Percentiles rank a stretch among this genome's conserved stretches.
Conservation (phyloP, 441 rosid species). For the Erodium texanum region DNA sequence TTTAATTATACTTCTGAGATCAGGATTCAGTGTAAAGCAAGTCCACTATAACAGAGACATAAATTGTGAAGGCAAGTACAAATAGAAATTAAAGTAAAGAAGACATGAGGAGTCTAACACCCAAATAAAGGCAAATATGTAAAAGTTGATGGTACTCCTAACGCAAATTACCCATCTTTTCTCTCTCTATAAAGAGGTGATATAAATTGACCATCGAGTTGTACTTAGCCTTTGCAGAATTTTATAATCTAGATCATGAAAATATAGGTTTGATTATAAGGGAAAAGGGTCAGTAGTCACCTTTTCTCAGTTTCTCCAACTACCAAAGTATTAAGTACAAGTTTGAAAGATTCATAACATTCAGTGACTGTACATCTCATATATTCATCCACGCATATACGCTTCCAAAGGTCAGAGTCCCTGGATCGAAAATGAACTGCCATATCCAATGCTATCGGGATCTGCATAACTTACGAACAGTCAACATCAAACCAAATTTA, state of each 20-base stretch:
- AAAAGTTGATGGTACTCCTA: too few species aligned
- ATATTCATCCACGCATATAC: slow-evolving; percentile 90
- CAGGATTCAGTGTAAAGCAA: too few species aligned
- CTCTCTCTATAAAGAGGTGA: background rate
- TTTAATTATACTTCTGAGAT: too few species aligned
- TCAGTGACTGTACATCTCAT: slow-evolving; percentile 97
- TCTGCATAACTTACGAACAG: slow-evolving; percentile 38
- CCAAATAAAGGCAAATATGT: too few species aligned
- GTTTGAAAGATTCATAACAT: slow-evolving; percentile 94
- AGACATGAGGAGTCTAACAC: too few species aligned
- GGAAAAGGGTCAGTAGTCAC: slow-evolving; percentile 24
- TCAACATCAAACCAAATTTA: slow-evolving; percentile 14
- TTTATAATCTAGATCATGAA: background rate
- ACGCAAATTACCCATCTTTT: too few species aligned
- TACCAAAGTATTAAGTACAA: slow-evolving; percentile 64
- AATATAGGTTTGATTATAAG: background rate
- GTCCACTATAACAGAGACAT: background rate
- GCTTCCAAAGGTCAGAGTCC: slow-evolving; percentile 98
- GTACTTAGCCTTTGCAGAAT: background rate
- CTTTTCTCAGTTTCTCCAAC: slow-evolving; percentile 96
- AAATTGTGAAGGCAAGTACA: background rate
- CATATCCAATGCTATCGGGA: slow-evolving; percentile 94
- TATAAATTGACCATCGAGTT: background rate
- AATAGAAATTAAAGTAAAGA: too few species aligned
- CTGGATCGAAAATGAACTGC: slow-evolving; percentile 74